Evolutionary conservation across 163 green algal genomes (phyloP).

Genomic region (Scenedesmus sp.): DNA sequence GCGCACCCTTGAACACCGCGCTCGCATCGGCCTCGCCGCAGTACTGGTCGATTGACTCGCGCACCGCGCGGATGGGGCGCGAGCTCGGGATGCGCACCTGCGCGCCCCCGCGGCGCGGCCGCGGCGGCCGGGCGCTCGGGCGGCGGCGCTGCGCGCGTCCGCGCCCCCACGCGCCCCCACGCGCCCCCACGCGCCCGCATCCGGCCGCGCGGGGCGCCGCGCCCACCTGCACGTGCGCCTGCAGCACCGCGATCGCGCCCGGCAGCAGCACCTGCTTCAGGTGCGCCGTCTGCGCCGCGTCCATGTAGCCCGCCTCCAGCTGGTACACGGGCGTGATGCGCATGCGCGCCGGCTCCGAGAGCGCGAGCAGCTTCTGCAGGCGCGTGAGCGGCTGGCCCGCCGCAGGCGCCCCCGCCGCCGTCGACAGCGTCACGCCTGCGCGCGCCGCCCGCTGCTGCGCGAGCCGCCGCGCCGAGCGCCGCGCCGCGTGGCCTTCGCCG

Average conservation of each 20-base stretch:
- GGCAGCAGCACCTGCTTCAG: slow-evolving; percentile 22
- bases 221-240: slow-evolving; percentile 33
- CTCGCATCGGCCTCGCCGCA: slow-evolving; percentile 36
- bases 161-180: no score
- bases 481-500: neutral
- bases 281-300: slow-evolving; percentile 5
- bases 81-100: slow-evolving; percentile 24
- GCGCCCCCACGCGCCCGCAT: neutral
- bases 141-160: no score
- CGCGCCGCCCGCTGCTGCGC: neutral
- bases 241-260: slow-evolving; percentile 37
- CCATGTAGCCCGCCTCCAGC: slow-evolving; percentile 28
- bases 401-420: neutral
- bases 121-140: no score
- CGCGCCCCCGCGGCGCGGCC: no score
- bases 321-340: slow-evolving; percentile 39
- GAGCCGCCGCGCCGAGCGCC: no score
- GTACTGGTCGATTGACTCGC: slow-evolving; percentile 33
- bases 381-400: slow-evolving; percentile 11
- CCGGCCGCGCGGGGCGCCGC: no score
- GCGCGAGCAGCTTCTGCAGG: slow-evolving; percentile 34
- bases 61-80: slow-evolving; percentile 21
- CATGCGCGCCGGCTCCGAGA: slow-evolving; percentile 9
- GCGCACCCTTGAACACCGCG: slow-evolving; percentile 39
- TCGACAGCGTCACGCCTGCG: no score